Evolutionary conservation across 2,329 filamentous ascomycete genomes (phyloP).

Genomic region (Penicillium hordei): DNA sequence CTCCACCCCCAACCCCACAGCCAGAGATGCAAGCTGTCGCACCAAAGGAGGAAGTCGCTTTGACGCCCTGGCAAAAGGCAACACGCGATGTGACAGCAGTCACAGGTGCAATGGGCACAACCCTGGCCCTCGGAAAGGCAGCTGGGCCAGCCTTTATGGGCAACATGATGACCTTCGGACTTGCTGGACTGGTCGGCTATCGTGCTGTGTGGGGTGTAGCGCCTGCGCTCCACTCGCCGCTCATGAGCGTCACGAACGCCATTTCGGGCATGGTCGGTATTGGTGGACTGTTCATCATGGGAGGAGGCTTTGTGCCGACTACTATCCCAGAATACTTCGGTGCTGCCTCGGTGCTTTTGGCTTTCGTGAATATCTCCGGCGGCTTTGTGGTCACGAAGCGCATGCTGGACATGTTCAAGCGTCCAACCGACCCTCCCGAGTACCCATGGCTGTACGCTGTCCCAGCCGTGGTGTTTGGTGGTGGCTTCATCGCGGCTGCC

Average conservation of each 20-base stretch:
- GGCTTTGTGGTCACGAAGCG: constrained; percentile 90
- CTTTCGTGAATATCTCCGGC: constrained; percentile 84
- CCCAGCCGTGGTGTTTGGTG: constrained; percentile 73
- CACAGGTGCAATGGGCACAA: constrained; percentile 74
- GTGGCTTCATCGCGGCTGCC: constrained; percentile 76
- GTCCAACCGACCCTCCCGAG: constrained; percentile 81
- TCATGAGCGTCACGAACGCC: constrained; percentile 93
- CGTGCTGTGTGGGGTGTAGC: constrained; percentile 83
- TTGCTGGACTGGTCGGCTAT: constrained; percentile 84
- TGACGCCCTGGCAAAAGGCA: constrained; percentile 81
- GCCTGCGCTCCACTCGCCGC: constrained; percentile 79
- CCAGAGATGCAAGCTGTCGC: constrained; percentile 53
- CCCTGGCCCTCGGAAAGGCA: constrained; percentile 73
- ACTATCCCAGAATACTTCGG: constrained; percentile 78
- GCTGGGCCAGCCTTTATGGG: constrained; percentile 84
- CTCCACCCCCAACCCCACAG: constrained; percentile 54
- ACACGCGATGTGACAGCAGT: constrained; percentile 72
- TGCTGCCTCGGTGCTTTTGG: constrained; percentile 75
- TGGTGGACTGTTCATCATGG: constrained; percentile 84
- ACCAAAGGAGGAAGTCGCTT: constrained; percentile 57
- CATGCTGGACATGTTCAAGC: constrained; percentile 90
- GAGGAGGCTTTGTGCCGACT: constrained; percentile 73
- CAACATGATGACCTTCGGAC: constrained; percentile 79
- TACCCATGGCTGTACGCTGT: constrained; percentile 85
- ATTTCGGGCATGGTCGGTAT: constrained; percentile 90